Evolutionary conservation across 2,329 filamentous ascomycete species (phyloP), one percentile per base, ranked within the genome.

Genomic region (Aureobasidium sp.): DNA sequence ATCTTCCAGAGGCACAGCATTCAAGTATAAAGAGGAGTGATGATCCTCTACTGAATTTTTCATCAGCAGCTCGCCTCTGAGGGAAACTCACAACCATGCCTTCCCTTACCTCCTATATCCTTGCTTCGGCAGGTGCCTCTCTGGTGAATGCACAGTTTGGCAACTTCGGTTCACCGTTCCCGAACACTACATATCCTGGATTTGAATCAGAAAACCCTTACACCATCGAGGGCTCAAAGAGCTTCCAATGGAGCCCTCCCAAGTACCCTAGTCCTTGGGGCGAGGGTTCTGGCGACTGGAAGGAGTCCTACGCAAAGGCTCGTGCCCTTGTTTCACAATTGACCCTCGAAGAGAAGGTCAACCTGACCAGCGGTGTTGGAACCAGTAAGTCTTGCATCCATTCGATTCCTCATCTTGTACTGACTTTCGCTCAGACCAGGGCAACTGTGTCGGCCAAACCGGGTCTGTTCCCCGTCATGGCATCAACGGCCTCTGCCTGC

Each of bases 401-500:
- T 5, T 11, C 17, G 1, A 20, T 4, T 5, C 9, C 20, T 48
- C 9, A 20, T 29, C 1, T 15, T 2, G 11, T 42, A 14, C 57
- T 60, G 20, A 60, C 34, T 15, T 12, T 34, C 9, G 2, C 34
- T 37, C 8, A 60, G 57, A 61, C 47, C 36, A 44, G 37, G 57
- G 57, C 37, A 52, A 64, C 48, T 75, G 73, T 45, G 71, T 73
- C 5, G 74, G 74, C 12, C 72, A 73, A 52, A 72, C 75, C 6
- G 68, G 68, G 6, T 68, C 73, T 14, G 70, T 76, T 7, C 61
- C 67, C 12, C 66, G 73, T 3, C 67, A 75, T 8, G 70, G 71
- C 25, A 74, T 75, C 66, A 67, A 62, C 6, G 70, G 70, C 22
- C 67, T 76, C 1, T 76, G 74, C 56, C 64, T 75, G 1, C 70